Conservation (phyloP, 1,139 yeast genomes). For the Suhomyces maxii region DNA sequence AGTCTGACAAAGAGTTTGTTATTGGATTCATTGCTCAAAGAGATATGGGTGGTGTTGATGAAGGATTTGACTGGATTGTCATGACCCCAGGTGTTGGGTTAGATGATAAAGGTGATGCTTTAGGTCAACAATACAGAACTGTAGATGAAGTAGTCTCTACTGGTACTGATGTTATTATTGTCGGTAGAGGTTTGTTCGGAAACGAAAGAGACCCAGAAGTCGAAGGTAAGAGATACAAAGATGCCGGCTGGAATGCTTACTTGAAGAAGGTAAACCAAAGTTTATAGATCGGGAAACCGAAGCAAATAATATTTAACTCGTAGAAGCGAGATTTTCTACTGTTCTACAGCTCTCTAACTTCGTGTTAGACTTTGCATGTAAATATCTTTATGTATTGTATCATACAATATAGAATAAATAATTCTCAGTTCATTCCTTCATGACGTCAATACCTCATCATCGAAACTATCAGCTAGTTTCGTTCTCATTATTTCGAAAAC, state of each 20-base stretch:
- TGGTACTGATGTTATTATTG: conserved; percentile 93
- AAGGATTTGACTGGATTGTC: conserved; percentile 89
- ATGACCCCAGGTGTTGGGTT: conserved; percentile 99
- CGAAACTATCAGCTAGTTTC: conserved; percentile 34
- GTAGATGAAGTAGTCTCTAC: conserved; percentile 78
- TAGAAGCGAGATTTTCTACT: too few species aligned
- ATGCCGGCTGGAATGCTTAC: conserved; percentile 95
- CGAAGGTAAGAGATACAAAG: conserved; percentile 86
- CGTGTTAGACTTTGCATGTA: too few species aligned
- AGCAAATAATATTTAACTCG: too few species aligned
- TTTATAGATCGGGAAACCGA: background rate
- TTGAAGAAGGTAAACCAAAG: conserved; percentile 35
- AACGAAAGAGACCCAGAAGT: conserved; percentile 87
- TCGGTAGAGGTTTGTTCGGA: conserved; percentile 96
- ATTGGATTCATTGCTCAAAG: conserved; percentile 96
- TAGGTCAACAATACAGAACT: conserved; percentile 96
- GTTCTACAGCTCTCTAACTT: too few species aligned
- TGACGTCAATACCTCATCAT: conserved; percentile 16
- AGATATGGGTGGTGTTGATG: conserved; percentile 79
- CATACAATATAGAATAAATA: too few species aligned
- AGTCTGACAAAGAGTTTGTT: conserved; percentile 81
- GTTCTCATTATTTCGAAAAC: conserved; percentile 83
- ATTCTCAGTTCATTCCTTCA: background rate
- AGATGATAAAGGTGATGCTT: conserved; percentile 93
- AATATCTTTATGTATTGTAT: too few species aligned